Evolutionary conservation across 2,329 filamentous ascomycete species (phyloP), one percentile per base, ranked within the genome.

Genomic region (Magnaporthiopsis rhizophila): DNA sequence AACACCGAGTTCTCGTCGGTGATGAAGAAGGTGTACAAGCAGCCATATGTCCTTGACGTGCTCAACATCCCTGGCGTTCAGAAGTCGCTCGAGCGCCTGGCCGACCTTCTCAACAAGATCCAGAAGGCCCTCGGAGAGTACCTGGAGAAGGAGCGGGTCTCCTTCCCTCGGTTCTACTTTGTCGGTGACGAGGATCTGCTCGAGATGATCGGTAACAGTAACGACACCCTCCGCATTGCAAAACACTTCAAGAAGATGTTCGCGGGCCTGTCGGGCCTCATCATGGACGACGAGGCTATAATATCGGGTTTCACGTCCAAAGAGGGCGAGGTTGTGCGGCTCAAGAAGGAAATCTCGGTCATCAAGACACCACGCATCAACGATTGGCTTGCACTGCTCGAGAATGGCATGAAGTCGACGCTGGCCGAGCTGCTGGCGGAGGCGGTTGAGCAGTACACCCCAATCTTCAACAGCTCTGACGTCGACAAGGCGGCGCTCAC

Each of bases 171-270:
- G 65, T 99, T 99, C 81, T 99, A 99, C 80, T 99, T 99, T 71
- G 96, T 99, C 65, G 95, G 95, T 75, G 96, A 99, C 72, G 96
- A 99, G 74, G 95, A 99, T 77, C 80, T 99, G 65, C 83, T 99
- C 30, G 95, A 99, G 76, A 99, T 99, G 78, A 99, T 99, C 68
- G 95, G 95, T 74, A 99, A 99, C 76, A 98, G 94, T 79, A 97
- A 97, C 72, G 95, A 99, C 72, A 97, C 94, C 12, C 80, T 95
- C 66, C 92, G 95, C 64, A 96, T 99, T 69, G 92, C 95, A 57
- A 99, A 99, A 76, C 96, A 99, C 79, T 92, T 99, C 81, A 94
- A 96, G 76, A 99, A 99, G 82, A 99, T 99, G 95, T 99, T 99
- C 81, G 95, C 96, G 68, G 95, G 95, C 67, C 83, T 99, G 61